A percentile compares a stretch with the other conserved stretches of the same genome.
These are phyloP conservation scores for Exsudoporus frostii DNA, from an alignment of 768 basidiomycete species.

Conservation along the genomic window DNA sequence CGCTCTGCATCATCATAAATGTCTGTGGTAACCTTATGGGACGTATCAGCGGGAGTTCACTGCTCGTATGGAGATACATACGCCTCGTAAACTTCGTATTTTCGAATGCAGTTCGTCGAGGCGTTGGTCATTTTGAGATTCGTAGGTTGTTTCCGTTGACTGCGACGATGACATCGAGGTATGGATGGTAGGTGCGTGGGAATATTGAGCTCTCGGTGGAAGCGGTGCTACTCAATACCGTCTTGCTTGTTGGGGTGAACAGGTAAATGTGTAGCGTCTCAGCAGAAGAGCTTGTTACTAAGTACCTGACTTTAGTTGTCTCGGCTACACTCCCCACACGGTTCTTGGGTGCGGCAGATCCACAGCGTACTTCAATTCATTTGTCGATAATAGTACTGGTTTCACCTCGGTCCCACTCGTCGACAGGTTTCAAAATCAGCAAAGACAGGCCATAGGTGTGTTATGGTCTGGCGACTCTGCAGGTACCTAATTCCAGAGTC, in stretches of 20 bases:
- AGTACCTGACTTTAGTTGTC: too few species aligned
- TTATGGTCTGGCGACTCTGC: neutral
- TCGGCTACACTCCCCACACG: too few species aligned
- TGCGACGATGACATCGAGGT: slow-evolving; percentile 36
- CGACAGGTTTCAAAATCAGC: neutral
- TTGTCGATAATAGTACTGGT: neutral
- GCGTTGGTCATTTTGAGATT: slow-evolving; percentile 80
- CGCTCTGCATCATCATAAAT: slow-evolving; percentile 82
- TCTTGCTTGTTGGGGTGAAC: too few species aligned
- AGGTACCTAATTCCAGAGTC: neutral
- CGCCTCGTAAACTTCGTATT: slow-evolving; percentile 62
- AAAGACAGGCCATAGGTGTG: neutral
- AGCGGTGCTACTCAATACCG: too few species aligned
- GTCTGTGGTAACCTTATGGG: slow-evolving; percentile 73
- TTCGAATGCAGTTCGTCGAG: slow-evolving; percentile 85
- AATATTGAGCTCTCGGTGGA: slow-evolving; percentile 9
- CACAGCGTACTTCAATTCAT: too few species aligned
- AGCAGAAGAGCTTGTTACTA: too few species aligned
- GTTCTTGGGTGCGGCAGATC: too few species aligned
- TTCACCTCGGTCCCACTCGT: neutral
- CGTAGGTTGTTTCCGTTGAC: slow-evolving; percentile 69
- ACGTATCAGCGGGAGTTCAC: neutral
- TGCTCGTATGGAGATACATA: slow-evolving; percentile 32
- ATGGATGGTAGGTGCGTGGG: slow-evolving; percentile 14
- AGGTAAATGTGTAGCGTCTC: too few species aligned